Conservation (phyloP, 1,284 basidiomycete genomes). For the Cutaneotrichosporon mucoides region DNA sequence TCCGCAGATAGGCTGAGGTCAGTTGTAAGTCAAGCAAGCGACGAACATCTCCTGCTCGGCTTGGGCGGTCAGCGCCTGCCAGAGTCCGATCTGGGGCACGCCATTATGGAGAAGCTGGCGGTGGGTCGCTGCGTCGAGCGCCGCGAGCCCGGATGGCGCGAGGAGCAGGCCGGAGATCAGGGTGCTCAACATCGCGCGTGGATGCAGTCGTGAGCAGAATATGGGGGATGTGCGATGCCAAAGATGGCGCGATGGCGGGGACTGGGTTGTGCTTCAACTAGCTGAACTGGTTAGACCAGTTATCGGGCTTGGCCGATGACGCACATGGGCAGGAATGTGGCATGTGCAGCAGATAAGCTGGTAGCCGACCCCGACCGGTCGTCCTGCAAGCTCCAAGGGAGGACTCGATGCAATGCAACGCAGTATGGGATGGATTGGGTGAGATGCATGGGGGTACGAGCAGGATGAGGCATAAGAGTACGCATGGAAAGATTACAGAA, state of each 20-base stretch:
- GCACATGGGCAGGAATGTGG: background rate
- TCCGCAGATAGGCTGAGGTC: background rate
- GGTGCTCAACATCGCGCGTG: background rate
- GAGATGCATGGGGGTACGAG: too few species aligned
- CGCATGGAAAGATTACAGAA: too few species aligned
- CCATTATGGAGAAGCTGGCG: conserved; percentile 30
- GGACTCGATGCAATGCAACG: too few species aligned
- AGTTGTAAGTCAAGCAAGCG: background rate
- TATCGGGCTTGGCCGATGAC: background rate
- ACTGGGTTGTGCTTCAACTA: background rate
- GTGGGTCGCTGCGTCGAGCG: conserved; percentile 25
- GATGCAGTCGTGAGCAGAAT: too few species aligned
- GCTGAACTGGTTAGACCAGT: background rate
- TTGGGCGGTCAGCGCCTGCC: conserved; percentile 23
- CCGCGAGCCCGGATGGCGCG: background rate
- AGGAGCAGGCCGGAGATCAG: conserved; percentile 4
- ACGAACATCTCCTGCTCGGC: conserved; percentile 46
- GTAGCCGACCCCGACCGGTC: too few species aligned
- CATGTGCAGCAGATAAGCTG: background rate
- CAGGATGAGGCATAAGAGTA: too few species aligned
- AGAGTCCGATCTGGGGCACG: conserved; percentile 36
- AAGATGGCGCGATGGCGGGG: background rate
- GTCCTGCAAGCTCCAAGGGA: too few species aligned
- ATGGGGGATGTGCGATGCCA: background rate
- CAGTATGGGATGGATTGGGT: too few species aligned